A percentile compares a stretch with the other conserved stretches of the same genome.
phyloP scores from a whole-genome alignment of 208 protist genomes.

The Naegleria lovaniensis region DNA sequence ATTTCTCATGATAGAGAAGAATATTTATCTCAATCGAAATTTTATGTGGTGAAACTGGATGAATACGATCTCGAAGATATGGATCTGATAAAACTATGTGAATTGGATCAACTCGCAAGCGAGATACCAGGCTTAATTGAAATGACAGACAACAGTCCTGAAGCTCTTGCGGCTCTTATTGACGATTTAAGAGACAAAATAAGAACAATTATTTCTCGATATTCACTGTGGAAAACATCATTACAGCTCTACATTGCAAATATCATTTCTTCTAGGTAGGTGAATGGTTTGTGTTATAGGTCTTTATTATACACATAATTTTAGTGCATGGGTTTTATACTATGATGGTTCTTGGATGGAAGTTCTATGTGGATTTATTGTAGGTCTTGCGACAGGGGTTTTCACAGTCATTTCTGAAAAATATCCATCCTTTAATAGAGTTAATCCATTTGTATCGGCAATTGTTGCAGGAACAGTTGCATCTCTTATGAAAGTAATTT shows the following conservation, averaged over 20 bases:
- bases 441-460: neutral
- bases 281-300: no score
- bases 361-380: neutral
- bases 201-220: neutral
- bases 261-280: neutral
- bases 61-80: neutral
- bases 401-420: neutral
- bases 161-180: neutral
- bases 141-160: neutral
- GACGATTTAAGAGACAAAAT: neutral
- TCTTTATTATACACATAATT: no score
- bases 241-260: neutral
- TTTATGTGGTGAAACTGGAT: neutral
- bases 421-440: neutral
- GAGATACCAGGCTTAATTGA: neutral
- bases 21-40: neutral
- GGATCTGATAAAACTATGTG: neutral
- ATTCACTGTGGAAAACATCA: neutral
- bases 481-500: neutral
- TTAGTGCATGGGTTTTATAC: neutral
- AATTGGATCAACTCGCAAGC: neutral
- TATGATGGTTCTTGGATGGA: neutral
- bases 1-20: neutral
- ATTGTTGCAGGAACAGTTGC: constrained; percentile 3
- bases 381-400: neutral